A percentile compares a stretch with the other conserved stretches of the same genome.
phyloP scores from a whole-genome alignment of 129 eudicot species.

The Saussurea involucrata region DNA sequence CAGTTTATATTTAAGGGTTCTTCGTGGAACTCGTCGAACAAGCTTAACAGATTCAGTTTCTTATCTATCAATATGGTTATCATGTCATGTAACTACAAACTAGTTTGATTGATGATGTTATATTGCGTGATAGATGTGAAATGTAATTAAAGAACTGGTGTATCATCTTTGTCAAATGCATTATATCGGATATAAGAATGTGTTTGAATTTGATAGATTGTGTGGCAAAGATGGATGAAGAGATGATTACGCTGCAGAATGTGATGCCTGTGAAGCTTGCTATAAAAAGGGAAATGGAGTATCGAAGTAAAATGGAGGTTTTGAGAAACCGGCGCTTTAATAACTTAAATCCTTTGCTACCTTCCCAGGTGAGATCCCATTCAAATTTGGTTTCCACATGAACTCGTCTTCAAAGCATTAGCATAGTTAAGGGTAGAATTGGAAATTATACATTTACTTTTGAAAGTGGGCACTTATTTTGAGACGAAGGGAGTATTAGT shows the following conservation, averaged over 20 bases:
- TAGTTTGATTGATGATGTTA: neutral
- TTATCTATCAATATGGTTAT: neutral
- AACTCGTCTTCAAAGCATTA: neutral
- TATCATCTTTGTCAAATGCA: neutral
- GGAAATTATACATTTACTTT: neutral
- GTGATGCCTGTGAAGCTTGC: slow-evolving; percentile 50
- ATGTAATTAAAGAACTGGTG: neutral
- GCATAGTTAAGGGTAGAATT: neutral
- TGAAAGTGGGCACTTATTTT: neutral
- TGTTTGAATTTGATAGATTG: neutral
- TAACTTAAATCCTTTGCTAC: slow-evolving; percentile 31
- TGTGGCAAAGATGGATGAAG: slow-evolving; percentile 43
- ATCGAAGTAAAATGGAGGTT: slow-evolving; percentile 36
- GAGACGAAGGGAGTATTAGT: neutral
- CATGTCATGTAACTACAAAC: neutral
- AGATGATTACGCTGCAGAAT: slow-evolving; percentile 38
- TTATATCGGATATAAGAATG: too few species aligned
- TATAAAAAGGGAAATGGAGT: slow-evolving; percentile 44
- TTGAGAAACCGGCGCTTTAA: slow-evolving; percentile 17
- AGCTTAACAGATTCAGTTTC: neutral
- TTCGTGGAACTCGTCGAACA: neutral
- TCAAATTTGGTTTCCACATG: neutral
- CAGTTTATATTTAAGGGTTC: neutral
- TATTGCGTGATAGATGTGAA: neutral
- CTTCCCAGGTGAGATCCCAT: slow-evolving; percentile 29